These are phyloP conservation scores for Coemansia sp. DNA, from an alignment of 192 early-diverging fungal species.

Conservation along the genomic window DNA sequence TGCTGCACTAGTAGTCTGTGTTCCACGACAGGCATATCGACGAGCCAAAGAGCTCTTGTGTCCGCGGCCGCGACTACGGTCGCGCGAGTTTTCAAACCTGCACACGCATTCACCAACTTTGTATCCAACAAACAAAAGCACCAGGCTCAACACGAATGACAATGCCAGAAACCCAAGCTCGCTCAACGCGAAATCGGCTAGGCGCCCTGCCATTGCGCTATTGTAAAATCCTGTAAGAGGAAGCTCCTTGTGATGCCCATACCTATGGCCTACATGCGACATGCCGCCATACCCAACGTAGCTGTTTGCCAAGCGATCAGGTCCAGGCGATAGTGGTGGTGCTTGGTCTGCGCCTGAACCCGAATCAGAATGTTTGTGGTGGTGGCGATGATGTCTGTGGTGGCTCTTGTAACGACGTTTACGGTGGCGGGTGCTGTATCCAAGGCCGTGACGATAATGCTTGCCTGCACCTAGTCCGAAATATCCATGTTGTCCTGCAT, in stretches of 20 bases:
- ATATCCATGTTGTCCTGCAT: too few relatives aligned
- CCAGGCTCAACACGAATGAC: slow-evolving; percentile 28
- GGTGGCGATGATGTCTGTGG: slow-evolving; percentile 6
- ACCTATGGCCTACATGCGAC: background rate
- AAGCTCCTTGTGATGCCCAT: background rate
- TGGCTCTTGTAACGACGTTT: background rate
- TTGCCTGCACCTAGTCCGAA: too few relatives aligned
- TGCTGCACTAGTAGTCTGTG: background rate
- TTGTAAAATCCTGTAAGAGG: background rate
- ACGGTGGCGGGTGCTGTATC: background rate
- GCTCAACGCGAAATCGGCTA: slow-evolving; percentile 15
- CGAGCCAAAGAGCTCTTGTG: slow-evolving; percentile 14
- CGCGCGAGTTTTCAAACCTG: slow-evolving; percentile 18
- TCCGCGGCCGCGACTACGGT: slow-evolving; percentile 10
- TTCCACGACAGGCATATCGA: background rate
- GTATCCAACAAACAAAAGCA: slow-evolving; percentile 35
- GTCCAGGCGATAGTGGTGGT: background rate
- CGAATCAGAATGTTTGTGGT: background rate
- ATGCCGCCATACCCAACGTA: too few relatives aligned
- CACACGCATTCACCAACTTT: slow-evolving; percentile 35
- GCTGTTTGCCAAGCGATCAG: too few relatives aligned
- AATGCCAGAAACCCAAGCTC: slow-evolving; percentile 25
- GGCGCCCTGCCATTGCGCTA: background rate
- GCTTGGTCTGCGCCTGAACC: background rate
- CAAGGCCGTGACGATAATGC: background rate